Conservation (phyloP, 306 rosid species). For the Vigna unguiculata region DNA sequence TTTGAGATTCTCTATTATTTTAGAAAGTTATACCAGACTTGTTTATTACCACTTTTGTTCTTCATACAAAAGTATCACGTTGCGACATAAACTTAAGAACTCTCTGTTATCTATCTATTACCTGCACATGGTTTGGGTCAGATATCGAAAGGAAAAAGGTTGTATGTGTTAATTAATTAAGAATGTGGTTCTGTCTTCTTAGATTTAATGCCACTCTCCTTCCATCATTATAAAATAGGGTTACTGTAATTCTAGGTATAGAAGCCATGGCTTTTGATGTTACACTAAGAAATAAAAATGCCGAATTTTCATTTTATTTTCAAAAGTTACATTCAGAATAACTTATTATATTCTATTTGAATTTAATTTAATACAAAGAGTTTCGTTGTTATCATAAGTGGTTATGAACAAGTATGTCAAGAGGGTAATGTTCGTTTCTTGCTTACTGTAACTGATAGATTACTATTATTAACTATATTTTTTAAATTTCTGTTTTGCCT, state of each 20-base stretch:
- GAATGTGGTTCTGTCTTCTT: no score
- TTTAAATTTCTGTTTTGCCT: background rate
- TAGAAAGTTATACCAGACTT: background rate
- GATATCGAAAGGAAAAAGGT: conserved; percentile 3
- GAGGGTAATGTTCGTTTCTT: background rate
- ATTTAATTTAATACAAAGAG: background rate
- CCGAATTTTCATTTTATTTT: background rate
- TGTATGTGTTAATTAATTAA: background rate
- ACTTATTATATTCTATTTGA: background rate
- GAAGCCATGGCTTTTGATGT: no score
- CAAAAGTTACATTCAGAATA: background rate
- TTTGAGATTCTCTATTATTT: conserved; percentile 30
- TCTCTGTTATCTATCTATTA: background rate
- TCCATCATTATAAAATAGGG: no score
- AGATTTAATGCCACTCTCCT: no score
- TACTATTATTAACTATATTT: background rate
- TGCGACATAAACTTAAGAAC: background rate
- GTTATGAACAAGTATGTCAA: background rate
- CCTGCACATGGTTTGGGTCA: background rate
- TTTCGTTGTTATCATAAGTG: background rate
- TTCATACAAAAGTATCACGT: background rate
- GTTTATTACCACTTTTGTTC: background rate
- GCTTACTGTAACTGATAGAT: background rate
- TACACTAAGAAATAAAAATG: no score
- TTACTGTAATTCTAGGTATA: no score